Base-by-base conservation (phyloP, 2,329 filamentous ascomycete species). In the Raffaelea deltoideospora region DNA sequence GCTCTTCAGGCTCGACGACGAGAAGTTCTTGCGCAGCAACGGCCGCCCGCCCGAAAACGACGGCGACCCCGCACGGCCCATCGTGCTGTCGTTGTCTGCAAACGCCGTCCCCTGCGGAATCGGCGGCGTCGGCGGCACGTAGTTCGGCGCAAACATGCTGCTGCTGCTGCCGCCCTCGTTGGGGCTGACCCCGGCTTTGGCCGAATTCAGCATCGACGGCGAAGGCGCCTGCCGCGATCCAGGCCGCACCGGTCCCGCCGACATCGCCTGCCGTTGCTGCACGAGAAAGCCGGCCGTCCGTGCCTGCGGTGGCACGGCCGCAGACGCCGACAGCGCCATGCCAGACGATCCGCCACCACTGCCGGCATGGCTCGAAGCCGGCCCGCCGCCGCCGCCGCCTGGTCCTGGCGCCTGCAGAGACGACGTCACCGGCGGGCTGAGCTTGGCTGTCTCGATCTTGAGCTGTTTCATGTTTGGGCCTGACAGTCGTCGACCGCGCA, bases 381-480 rank as follows among this genome's bases (percentile, higher is more conserved):
- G 4, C 6, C 19, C 4, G 13, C 29, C 18, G 22, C 22, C 19
- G n/a, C 9, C 11, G 14, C 27, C 3, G 23, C 23, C 17, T 13
- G 31, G 23, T 13, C 15, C 30, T 9, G 20, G 34, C 26, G 20
- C 33, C 3, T 4, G 43, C 42, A n/a, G n/a, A n/a, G n/a, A n/a
- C n/a, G 6, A 41, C 42, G 11, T 21, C 20, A 38, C 21, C 3
- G 50, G 48, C 17, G 46, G 51, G 31, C 42, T 46, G n/a, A 58
- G 41, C 43, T 55, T 57, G 9, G 53, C 47, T 0, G 86, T 95
- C 55, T 95, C 84, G 38, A 96, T 95, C 58, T 86, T 93, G 35
- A 96, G 63, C 49, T 87, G 81, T 53, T 82, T 87, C 13, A 72
- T 62, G 48, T 83, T 84, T 47, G 84, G 78, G 8, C 80, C 82